Percentiles rank a stretch among this genome's conserved stretches.
phyloP scores from a whole-genome alignment of 139 green algal species.

The Coelastrella sp. region DNA sequence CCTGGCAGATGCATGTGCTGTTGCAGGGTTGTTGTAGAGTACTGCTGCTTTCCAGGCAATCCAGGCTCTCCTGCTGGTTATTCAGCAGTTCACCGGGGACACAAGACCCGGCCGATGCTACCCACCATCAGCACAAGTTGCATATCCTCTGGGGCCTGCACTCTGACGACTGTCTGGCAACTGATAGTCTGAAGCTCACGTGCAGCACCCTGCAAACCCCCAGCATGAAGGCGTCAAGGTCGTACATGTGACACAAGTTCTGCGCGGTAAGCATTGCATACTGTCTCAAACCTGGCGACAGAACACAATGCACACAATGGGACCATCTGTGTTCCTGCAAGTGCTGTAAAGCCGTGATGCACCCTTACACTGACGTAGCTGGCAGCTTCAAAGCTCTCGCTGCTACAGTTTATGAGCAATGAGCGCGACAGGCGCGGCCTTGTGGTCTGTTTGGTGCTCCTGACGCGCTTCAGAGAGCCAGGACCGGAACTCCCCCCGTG shows the following conservation, averaged over 20 bases:
- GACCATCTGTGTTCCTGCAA: not conserved
- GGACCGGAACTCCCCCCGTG: not conserved
- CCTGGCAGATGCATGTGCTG: too few species aligned
- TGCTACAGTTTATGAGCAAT: not conserved
- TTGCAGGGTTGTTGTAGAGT: too few species aligned
- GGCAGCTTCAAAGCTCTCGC: not conserved
- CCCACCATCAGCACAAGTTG: constrained; percentile 23
- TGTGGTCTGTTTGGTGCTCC: not conserved
- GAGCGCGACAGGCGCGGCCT: not conserved
- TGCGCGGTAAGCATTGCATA: too few species aligned
- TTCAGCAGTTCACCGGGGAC: too few species aligned
- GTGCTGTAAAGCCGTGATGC: not conserved
- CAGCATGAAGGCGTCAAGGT: not conserved
- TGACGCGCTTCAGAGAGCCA: not conserved
- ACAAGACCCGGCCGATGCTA: not conserved
- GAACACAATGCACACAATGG: too few species aligned
- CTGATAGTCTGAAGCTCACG: not conserved
- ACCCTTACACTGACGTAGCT: not conserved
- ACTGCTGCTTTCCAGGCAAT: too few species aligned
- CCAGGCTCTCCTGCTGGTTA: too few species aligned
- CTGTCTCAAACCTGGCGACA: too few species aligned
- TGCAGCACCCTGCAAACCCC: not conserved
- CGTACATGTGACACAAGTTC: too few species aligned
- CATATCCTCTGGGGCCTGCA: constrained; percentile 8
- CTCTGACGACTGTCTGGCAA: not conserved